Evolutionary conservation across 768 basidiomycete genomes (phyloP).

Genomic region (Lactarius pseudohatsudake): DNA sequence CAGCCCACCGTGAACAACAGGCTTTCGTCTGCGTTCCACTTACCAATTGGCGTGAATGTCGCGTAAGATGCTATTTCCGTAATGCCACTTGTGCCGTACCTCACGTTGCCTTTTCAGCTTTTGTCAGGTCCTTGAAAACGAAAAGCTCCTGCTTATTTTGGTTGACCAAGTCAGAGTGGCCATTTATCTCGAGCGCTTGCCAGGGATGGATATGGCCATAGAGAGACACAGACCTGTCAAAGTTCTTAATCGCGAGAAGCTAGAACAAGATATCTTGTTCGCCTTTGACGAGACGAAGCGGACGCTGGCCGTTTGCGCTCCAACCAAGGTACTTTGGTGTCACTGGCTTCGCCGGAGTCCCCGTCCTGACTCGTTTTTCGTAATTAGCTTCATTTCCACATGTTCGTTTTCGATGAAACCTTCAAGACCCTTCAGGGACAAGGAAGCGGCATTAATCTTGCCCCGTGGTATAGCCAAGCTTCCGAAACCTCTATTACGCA

Average conservation of each 20-base stretch:
- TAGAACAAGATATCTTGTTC: conserved; percentile 46
- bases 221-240: conserved; percentile 5
- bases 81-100: neutral
- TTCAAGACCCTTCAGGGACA: conserved; percentile 43
- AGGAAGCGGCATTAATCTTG: conserved; percentile 44
- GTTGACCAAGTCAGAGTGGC: conserved; percentile 5
- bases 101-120: conserved; percentile 12
- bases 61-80: conserved; percentile 4
- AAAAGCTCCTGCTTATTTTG: conserved; percentile 20
- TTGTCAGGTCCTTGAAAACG: conserved; percentile 21
- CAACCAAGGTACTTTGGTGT: conserved; percentile 39
- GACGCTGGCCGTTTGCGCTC: conserved; percentile 47
- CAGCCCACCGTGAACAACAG: conserved; percentile 13
- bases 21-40: conserved; percentile 8
- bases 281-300: conserved; percentile 54
- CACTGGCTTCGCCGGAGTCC: neutral
- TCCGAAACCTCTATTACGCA: conserved; percentile 34
- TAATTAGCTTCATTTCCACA: conserved; percentile 39
- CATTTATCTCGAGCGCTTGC: conserved; percentile 24
- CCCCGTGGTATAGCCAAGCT: conserved; percentile 42
- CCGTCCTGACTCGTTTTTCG: neutral
- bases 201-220: conserved; percentile 7
- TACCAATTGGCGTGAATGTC: conserved; percentile 12
- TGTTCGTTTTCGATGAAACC: conserved; percentile 49
- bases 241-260: conserved; percentile 44